Evolutionary conservation across 1,284 basidiomycete genomes (phyloP), one percentile per base, ranked within the genome.

Genomic region (Cryptococcus wingfieldii): DNA sequence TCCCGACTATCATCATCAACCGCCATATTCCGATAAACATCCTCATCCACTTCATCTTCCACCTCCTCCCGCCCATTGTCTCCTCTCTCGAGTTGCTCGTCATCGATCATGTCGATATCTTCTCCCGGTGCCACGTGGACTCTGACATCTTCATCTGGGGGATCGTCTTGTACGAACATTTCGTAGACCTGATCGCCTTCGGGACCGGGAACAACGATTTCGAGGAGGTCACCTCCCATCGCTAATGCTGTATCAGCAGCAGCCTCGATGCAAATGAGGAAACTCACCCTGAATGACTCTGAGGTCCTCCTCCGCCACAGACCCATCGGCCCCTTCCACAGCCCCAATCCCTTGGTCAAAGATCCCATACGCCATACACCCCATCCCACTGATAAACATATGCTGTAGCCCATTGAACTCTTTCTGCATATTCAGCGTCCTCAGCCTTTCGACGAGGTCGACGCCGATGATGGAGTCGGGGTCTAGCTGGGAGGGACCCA

Each of bases 361-460:
- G 80, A 84, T 83, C 3, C 85, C 84, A 62, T 84, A 91, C 53
- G 84, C 84, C 53, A 92, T 78, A 54, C 86, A 79, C 28, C 89
- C 87, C 52, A 93, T 82, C 4, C 84, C 83, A 9, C 89, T 83
- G 38, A 86, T 83, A 66, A 90, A 90, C 64, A 85, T 80, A 65
- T 91, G 85, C n/a, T 80, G 80, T n/a, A 88, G 71, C 19, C 85
- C 85, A 61, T 83, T 84, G 71, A 86, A 88, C 46, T 74, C 71
- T 37, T 66, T 68, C 9, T 50, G 62, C 27, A 45, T 38, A 8
- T 38, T 55, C 2, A 58, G 57, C 12, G 59, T 45, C 14, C 59
- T 50, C 5, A 74, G 45, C 25, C 62, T 50, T 4, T 54, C 59
- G 3, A 55, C 53, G 1, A 76, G 60, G 53, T 72, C 61, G 16